Evolutionary conservation across 345 rosid genomes (phyloP), one percentile per base, ranked within the genome.

Genomic region (Sonneratia alba): DNA sequence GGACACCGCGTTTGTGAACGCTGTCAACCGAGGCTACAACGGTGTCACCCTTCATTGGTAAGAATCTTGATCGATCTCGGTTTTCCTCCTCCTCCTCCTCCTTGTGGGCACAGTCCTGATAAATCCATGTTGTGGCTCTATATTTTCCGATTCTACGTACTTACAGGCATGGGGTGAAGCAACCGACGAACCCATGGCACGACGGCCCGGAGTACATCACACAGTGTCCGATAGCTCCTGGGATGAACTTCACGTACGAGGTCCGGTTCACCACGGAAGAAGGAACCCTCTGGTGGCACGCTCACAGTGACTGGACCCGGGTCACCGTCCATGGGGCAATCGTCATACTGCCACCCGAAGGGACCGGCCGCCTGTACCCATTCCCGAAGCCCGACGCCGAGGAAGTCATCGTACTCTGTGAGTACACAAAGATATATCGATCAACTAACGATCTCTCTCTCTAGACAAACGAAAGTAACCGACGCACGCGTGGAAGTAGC

Each of bases 251-350:
- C 70, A 80, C 80, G 1, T 77, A 83, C 1, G 72, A 76, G 48
- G 70, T 83, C 7, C 72, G 47, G 14, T 71, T 80, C 36, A 63
- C 76, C 3, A 42, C 40, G 0, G 81, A 80, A 62, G 83, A 78
- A 78, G 83, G 83, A n/a, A 80, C 82, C 0, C 47, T 83, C 4
- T 80, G 83, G 85, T 82, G 85, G 85, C 85, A 79, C 45, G 79
- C 85, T 18, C 85, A 82, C 3, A 82, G 81, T 16, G 79, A 78
- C 5, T 83, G 86, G 83, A 73, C 83, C 27, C 38, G 86, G 22
- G 79, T 70, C 34, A 83, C 83, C 0, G 76, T 83, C 5, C 77
- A 83, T 24, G 83, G 86, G 6, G 82, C 86, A 34, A 75, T 83
- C 6, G 65, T 76, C 16, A 72, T 83, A 37, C 70, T 38, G 21